Evolutionary conservation across 441 rosid genomes (phyloP), one percentile per base, ranked within the genome.

Genomic region (Hypseocharis bilobata): DNA sequence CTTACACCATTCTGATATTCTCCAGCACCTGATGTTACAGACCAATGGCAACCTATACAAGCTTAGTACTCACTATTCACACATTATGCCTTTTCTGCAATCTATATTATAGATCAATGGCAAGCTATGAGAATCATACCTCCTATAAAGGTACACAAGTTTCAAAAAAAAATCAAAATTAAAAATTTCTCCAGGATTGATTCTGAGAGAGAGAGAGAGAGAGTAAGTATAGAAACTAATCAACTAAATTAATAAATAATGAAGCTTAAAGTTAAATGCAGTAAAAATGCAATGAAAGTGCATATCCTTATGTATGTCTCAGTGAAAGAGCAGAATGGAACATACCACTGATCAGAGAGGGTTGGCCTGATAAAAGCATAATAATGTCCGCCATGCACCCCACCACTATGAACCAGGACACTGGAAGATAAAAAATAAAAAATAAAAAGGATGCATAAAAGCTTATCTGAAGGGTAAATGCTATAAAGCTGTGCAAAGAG

Each of bases 331-430:
- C 27, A 26, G 47, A 54, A 72, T 19, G 42, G 52, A 38, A 42
- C 78, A 61, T 78, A 90, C 95, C 96, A 90, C 69, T 85, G 92
- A 70, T 90, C 92, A 70, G 95, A 79, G 29, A 90, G 90, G 20
- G 91, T 88, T 23, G 96, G 96, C 74, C 96, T 78, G 62, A 90
- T 90, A 69, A 85, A 90, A 64, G 96, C 96, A 80, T 90, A 89
- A 73, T 89, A 89, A 64, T 89, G 96, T 62, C 96, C 96, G 69
- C 94, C 94, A 72, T 89, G 92, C 66, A 89, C 88, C 63, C 96
- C 96, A 69, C 96, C 96, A 47, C 96, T 89, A 60, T 89, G 96
- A 71, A 89, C 96, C 78, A 89, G 75, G 68, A 89, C 96, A 67
- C 96, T 89, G 84, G 59, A 72, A 64, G 30, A 49, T 19, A 69